phyloP scores from a whole-genome alignment of 1,284 basidiomycete species.

The Cystobasidium pallidum region DNA sequence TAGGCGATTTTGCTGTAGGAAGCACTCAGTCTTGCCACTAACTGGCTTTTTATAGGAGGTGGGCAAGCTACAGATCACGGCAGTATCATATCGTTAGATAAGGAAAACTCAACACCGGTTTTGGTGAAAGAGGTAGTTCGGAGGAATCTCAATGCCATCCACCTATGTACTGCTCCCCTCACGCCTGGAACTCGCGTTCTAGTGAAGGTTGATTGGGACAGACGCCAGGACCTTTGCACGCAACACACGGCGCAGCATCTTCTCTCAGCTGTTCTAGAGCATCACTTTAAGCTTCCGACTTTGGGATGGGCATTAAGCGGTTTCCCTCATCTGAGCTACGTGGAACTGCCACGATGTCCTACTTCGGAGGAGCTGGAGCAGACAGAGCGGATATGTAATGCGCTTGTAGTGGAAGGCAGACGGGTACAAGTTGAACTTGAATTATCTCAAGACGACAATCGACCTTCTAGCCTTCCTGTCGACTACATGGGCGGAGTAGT shows the following conservation, averaged over 20 bases:
- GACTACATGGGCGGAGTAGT: constrained; percentile 76
- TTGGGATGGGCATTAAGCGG: constrained; percentile 69
- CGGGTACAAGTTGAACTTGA: constrained; percentile 69
- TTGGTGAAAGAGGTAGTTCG: constrained; percentile 72
- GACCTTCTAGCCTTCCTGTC: constrained; percentile 63
- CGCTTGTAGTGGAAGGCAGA: constrained; percentile 65
- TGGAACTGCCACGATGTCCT: constrained; percentile 74
- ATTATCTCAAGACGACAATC: constrained; percentile 63
- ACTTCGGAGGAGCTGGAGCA: constrained; percentile 66
- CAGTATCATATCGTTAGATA: constrained; percentile 58
- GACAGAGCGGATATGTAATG: constrained; percentile 71
- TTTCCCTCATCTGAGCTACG: constrained; percentile 69
- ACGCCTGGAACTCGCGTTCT: constrained; percentile 63
- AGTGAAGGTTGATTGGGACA: constrained; percentile 67
- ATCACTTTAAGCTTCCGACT: constrained; percentile 69
- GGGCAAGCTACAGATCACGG: constrained; percentile 83
- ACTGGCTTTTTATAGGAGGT: constrained; percentile 63
- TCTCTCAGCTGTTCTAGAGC: constrained; percentile 78
- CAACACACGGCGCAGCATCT: constrained; percentile 57
- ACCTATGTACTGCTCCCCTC: constrained; percentile 67
- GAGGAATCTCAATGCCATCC: constrained; percentile 73
- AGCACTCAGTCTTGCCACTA: neutral
- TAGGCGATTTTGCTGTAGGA: neutral
- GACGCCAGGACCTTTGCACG: constrained; percentile 65
- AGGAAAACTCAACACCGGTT: constrained; percentile 60